These are phyloP conservation scores for Psilocybe azurescens DNA, from an alignment of 768 basidiomycete species.

Conservation along the genomic window DNA sequence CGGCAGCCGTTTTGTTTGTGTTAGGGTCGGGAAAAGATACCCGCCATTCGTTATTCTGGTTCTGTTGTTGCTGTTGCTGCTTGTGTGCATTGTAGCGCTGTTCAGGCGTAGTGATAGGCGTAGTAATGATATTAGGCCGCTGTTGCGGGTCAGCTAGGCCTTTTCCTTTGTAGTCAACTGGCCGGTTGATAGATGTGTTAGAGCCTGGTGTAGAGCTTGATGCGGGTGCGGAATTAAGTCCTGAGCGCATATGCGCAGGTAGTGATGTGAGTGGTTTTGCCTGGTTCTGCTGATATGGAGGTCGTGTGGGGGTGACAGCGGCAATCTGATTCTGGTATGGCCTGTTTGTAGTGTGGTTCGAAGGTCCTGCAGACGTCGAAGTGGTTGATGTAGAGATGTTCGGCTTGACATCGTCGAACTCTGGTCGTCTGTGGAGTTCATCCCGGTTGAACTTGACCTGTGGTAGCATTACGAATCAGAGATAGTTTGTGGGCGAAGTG, in stretches of 20 bases:
- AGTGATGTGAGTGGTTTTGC: slow-evolving; percentile 36
- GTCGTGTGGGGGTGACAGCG: slow-evolving; percentile 24
- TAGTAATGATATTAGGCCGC: slow-evolving; percentile 21
- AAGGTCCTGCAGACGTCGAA: slow-evolving; percentile 10
- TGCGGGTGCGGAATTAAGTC: slow-evolving; percentile 20
- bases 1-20: slow-evolving; percentile 1
- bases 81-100: slow-evolving; percentile 18
- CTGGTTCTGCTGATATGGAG: slow-evolving; percentile 26
- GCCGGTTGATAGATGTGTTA: slow-evolving; percentile 6
- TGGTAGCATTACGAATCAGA: background rate
- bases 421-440: slow-evolving; percentile 73
- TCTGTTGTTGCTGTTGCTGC: slow-evolving; percentile 13
- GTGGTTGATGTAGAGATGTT: slow-evolving; percentile 21
- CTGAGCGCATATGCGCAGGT: slow-evolving; percentile 45
- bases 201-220: slow-evolving; percentile 17
- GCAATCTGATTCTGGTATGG: slow-evolving; percentile 16
- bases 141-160: slow-evolving; percentile 9
- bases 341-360: slow-evolving; percentile 13
- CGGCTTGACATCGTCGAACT: slow-evolving; percentile 59
- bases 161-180: slow-evolving; percentile 16
- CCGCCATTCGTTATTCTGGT: slow-evolving; percentile 4
- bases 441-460: slow-evolving; percentile 72
- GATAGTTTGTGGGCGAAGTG: background rate
- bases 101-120: slow-evolving; percentile 39
- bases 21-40: slow-evolving; percentile 14